These are phyloP conservation scores for Gypsophila paniculata DNA, from an alignment of 179 eudicot species.

Conservation along the genomic window DNA sequence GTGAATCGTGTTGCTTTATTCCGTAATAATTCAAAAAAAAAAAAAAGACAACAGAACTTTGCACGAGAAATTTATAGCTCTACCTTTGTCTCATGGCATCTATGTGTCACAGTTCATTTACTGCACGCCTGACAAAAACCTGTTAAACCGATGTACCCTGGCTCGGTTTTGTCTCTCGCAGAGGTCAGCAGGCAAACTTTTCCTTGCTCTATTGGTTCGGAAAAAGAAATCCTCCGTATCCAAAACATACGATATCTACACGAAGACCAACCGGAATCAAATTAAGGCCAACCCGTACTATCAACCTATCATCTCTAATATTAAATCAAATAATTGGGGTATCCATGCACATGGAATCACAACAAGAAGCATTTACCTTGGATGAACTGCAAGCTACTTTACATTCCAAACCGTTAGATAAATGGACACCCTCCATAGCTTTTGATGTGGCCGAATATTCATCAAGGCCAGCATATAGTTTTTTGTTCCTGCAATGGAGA, in stretches of 20 bases:
- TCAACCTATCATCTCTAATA: not conserved
- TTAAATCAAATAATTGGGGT: not conserved
- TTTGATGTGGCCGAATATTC: slow-evolving; percentile 53
- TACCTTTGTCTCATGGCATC: slow-evolving; percentile 24
- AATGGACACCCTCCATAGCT: slow-evolving; percentile 52
- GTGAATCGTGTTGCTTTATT: not conserved
- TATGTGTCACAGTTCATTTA: slow-evolving; percentile 8
- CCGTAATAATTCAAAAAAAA: not conserved
- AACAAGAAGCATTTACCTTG: slow-evolving; percentile 47
- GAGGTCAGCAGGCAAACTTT: slow-evolving; percentile 29
- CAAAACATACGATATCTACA: slow-evolving; percentile 82
- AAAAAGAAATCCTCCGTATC: slow-evolving; percentile 81
- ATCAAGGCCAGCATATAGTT: slow-evolving; percentile 47
- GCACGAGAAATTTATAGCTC: too few relatives aligned
- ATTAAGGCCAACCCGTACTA: not conserved
- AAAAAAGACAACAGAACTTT: not conserved
- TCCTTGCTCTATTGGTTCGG: slow-evolving; percentile 45
- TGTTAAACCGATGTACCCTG: slow-evolving; percentile 50
- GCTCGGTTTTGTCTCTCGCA: slow-evolving; percentile 26
- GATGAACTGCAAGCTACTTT: slow-evolving; percentile 81
- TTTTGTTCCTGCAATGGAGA: slow-evolving; percentile 60
- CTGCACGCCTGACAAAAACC: slow-evolving; percentile 36
- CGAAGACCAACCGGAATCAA: slow-evolving; percentile 21
- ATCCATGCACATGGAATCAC: too few relatives aligned
- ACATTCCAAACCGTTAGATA: slow-evolving; percentile 82